These are phyloP conservation scores for Drosera spatulata DNA, from an alignment of 179 eudicot genomes.

Conservation along the genomic window DNA sequence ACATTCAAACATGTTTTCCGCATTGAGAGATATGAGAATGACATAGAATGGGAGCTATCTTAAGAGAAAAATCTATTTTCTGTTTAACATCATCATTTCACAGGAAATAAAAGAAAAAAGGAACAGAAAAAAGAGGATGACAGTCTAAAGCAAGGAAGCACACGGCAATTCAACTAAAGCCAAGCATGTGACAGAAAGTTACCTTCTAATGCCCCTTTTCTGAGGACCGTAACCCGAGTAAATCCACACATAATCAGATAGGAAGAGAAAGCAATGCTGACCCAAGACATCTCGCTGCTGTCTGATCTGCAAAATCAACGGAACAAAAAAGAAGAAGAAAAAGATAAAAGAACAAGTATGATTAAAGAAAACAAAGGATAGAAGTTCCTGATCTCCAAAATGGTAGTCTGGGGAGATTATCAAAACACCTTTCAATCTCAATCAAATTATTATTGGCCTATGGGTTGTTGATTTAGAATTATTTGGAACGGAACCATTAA, in stretches of 20 bases:
- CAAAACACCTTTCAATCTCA: too few relatives aligned
- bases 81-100: too few relatives aligned
- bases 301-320: slow-evolving; percentile 61
- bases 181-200: background rate
- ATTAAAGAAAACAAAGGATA: background rate
- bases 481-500: too few relatives aligned
- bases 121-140: background rate
- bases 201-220: slow-evolving; percentile 67
- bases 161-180: background rate
- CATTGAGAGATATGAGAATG: too few relatives aligned
- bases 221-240: slow-evolving; percentile 78
- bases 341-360: background rate
- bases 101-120: background rate
- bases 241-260: slow-evolving; percentile 60
- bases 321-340: slow-evolving; percentile 5
- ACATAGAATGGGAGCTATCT: too few relatives aligned
- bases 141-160: background rate
- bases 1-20: too few relatives aligned
- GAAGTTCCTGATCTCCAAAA: too few relatives aligned
- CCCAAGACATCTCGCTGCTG: slow-evolving; percentile 79
- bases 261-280: slow-evolving; percentile 45
- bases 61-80: too few relatives aligned
- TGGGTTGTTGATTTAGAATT: too few relatives aligned
- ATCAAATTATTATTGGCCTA: too few relatives aligned
- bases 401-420: too few relatives aligned